phyloP scores from a whole-genome alignment of 805 yeast genomes.

The Clavispora asparagi region DNA sequence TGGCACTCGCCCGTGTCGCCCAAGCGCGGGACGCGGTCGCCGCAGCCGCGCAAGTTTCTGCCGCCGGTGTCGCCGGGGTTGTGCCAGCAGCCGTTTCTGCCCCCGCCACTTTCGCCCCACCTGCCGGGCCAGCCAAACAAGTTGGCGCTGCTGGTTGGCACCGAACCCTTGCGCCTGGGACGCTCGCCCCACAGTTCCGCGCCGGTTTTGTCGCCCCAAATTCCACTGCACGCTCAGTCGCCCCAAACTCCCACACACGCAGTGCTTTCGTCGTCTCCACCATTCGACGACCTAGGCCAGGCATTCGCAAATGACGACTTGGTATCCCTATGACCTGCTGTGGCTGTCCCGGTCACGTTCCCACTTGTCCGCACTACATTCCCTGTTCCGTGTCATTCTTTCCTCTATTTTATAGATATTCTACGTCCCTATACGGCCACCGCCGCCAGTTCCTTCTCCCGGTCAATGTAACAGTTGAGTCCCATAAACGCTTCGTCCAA shows the following conservation, averaged over 20 bases:
- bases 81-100: background rate
- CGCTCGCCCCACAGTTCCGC: too few relatives aligned
- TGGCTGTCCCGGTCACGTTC: too few relatives aligned
- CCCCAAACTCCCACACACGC: too few relatives aligned
- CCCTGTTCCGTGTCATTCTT: background rate
- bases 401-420: background rate
- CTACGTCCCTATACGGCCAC: background rate
- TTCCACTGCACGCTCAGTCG: too few relatives aligned
- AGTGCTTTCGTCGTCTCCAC: too few relatives aligned
- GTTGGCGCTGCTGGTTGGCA: too few relatives aligned
- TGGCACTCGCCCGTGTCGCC: background rate
- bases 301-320: background rate
- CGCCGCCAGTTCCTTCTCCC: slow-evolving; percentile 23
- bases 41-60: too few relatives aligned
- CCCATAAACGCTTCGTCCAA: slow-evolving; percentile 89
- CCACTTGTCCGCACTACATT: too few relatives aligned
- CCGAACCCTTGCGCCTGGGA: too few relatives aligned
- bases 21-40: background rate
- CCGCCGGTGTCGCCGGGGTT: background rate
- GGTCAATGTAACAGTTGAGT: slow-evolving; percentile 69
- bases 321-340: background rate
- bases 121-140: too few relatives aligned
- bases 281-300: background rate
- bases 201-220: too few relatives aligned
- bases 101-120: too few relatives aligned